Base-by-base conservation (phyloP, 805 yeast genomes). In the Suhomyces xylopsoci region DNA sequence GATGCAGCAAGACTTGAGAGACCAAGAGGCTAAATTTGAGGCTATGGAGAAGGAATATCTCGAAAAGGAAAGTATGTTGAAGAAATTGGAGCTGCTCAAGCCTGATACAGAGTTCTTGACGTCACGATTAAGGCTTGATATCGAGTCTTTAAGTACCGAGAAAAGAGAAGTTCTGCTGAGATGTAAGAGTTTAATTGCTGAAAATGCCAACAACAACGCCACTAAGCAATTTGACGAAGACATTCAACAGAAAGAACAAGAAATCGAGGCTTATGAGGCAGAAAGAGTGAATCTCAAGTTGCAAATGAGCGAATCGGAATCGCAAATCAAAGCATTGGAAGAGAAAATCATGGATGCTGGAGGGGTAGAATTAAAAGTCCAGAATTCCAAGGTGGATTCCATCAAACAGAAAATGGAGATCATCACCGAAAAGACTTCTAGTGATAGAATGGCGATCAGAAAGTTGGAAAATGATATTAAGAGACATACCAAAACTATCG, bases 331-430 rank as follows among this genome's bases (percentile, higher is more conserved):
- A 10, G 75, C 60, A 0, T 70, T 92, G 3, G 92, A 90, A 58
- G 88, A 85, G 52, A 80, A 84, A 62, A 90, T 94, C 40, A 83
- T 92, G 88, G 85, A 88, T 48, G 86, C 90, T 50, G 99, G 99
- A 50, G 99, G 99, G 55, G 85, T 88, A 7, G 84, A 84, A 55
- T 75, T 94, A 57, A 83, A 89, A 52, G 67, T 88, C 55, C 97
- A 91, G 61, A 87, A 83, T 55, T 81, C 96, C 1, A 87, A 84
- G 62, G 97, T 94, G 7, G 91, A 84, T 60, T 87, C 96, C 1
- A 74, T 87, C 32, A 74, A 76, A 43, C 88, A 87, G 59, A 81
- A 82, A 61, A 79, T 88, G 26, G 88, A 84, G 50, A 80, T 86
- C 17, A 66, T 83, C 12, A 73, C 70, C 34, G 81, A 81, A 44